Evolutionary conservation across 768 basidiomycete species (phyloP), one percentile per base, ranked within the genome.

Genomic region (Leccinum disarticulatum): DNA sequence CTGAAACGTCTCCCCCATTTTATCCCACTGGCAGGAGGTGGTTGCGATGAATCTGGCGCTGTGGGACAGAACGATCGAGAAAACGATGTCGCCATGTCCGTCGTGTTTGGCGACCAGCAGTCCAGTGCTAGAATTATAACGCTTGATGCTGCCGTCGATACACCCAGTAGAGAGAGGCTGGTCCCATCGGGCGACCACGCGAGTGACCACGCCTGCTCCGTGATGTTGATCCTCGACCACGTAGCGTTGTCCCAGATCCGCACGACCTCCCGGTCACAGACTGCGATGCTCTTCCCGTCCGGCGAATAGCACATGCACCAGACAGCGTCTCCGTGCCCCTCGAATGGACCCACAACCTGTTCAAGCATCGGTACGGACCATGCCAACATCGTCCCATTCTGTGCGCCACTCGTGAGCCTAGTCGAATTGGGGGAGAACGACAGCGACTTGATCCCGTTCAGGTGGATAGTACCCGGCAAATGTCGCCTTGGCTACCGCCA

Each of bases 1-100:
- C 22, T 62, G 60, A 22, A 64, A 59, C 2, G 68, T 63, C 22
- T 27, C 46, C 0, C 68, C 70, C 71, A 74, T 74, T 22, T 53
- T 66, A 22, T 73, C 72, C 62, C 25, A 25, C 25, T 25, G 25
- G 25, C 54, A 61, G 4, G 71, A 74, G 1, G 63, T 70, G 7
- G 71, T 73, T 3, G 62, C 69, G 36, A 73, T 11, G 41, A 69
- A 70, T 9, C 56, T 62, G 30, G 53, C 48, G 14, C 60, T 54
- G 31, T 54, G 64, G 10, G 70, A 71, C 31, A 68, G 14, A 0
- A n/a, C 52, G 19, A 73, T 68, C 2, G 62, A 66, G 19, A 22
- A 64, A 47, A 73, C 57, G 1, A 56, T 55, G 46, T 70, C 63
- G 8, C n/a, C 30, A 6, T 73, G 70, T 27, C 56, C 68, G 8